phyloP scores from a whole-genome alignment of 495 filamentous ascomycete genomes.

The Penicillium pancosmium region DNA sequence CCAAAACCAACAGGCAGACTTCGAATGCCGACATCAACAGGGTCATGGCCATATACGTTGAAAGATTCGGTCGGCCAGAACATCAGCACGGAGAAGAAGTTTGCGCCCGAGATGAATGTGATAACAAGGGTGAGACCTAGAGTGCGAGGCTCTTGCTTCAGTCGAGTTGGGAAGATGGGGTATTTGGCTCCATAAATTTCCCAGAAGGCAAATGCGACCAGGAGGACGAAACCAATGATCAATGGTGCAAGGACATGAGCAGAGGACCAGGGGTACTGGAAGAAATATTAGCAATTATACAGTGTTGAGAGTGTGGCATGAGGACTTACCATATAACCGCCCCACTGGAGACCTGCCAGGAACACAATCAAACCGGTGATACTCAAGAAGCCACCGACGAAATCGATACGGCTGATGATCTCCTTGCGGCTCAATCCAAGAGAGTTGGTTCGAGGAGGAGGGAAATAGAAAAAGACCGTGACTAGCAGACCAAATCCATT shows the following conservation, averaged over 20 bases:
- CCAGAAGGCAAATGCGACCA: slow-evolving; percentile 62
- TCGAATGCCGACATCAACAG: slow-evolving; percentile 65
- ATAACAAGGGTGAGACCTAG: slow-evolving; percentile 67
- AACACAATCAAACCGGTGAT: slow-evolving; percentile 66
- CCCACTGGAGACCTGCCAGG: slow-evolving; percentile 69
- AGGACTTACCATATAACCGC: slow-evolving; percentile 60
- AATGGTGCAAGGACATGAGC: slow-evolving; percentile 63
- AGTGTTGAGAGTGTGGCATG: no score
- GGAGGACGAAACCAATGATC: slow-evolving; percentile 54
- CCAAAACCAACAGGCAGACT: slow-evolving; percentile 67
- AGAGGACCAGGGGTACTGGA: slow-evolving; percentile 59
- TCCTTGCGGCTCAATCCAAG: slow-evolving; percentile 50
- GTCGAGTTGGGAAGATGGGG: slow-evolving; percentile 66
- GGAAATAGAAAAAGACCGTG: slow-evolving; percentile 66
- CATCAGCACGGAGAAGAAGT: slow-evolving; percentile 74
- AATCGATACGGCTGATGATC: slow-evolving; percentile 62
- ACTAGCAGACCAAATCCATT: slow-evolving; percentile 61
- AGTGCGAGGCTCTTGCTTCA: slow-evolving; percentile 65
- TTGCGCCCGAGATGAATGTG: slow-evolving; percentile 73
- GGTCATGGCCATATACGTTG: slow-evolving; percentile 74
- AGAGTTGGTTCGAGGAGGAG: slow-evolving; percentile 61
- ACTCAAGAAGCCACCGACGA: slow-evolving; percentile 67
- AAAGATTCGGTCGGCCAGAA: slow-evolving; percentile 77
- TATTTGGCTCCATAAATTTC: slow-evolving; percentile 61
- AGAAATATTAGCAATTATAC: background rate